Conservation (phyloP, 2,329 filamentous ascomycete genomes). For the Hypoxylon sp. region DNA sequence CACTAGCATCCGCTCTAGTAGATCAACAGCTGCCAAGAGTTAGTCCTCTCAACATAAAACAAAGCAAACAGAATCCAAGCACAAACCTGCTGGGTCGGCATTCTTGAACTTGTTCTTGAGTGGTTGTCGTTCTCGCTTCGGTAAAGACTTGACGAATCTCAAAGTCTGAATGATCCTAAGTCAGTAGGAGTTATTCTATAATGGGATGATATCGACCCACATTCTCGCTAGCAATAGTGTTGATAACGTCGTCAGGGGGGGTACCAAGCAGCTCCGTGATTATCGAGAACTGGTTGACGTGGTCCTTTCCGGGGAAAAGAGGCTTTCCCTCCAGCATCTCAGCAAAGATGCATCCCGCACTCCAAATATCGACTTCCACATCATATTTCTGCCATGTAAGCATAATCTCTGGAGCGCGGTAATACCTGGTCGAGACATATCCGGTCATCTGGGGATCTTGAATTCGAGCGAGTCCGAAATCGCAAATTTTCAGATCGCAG, state of each 20-base stretch:
- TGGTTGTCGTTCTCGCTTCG: conserved; percentile 92
- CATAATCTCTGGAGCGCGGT: conserved; percentile 99
- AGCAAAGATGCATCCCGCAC: conserved; percentile 97
- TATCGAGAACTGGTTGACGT: conserved; percentile 99
- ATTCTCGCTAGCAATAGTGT: conserved; percentile 98
- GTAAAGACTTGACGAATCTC: conserved; percentile 96
- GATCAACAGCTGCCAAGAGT: conserved; percentile 80
- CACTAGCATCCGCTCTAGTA: conserved; percentile 96
- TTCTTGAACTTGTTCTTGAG: conserved; percentile 94
- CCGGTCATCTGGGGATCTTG: conserved; percentile 99
- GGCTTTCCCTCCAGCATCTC: conserved; percentile 99
- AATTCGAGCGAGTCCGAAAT: conserved; percentile 96
- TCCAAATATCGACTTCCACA: conserved; percentile 99
- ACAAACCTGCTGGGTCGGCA: conserved; percentile 83
- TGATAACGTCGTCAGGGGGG: conserved; percentile 97
- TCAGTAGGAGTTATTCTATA: conserved; percentile 37
- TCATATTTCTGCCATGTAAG: conserved; percentile 99
- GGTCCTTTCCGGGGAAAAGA: conserved; percentile 97
- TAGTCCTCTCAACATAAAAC: conserved; percentile 43
- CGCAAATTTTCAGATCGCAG: conserved; percentile 99
- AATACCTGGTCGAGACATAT: conserved; percentile 98
- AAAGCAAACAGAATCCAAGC: not conserved
- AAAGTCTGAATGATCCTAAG: conserved; percentile 75
- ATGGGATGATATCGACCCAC: conserved; percentile 64
- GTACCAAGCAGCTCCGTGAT: conserved; percentile 98